A percentile compares a stretch with the other conserved stretches of the same genome.
Conservation (phyloP, 306 rosid species). For the Medicago arabica region DNA sequence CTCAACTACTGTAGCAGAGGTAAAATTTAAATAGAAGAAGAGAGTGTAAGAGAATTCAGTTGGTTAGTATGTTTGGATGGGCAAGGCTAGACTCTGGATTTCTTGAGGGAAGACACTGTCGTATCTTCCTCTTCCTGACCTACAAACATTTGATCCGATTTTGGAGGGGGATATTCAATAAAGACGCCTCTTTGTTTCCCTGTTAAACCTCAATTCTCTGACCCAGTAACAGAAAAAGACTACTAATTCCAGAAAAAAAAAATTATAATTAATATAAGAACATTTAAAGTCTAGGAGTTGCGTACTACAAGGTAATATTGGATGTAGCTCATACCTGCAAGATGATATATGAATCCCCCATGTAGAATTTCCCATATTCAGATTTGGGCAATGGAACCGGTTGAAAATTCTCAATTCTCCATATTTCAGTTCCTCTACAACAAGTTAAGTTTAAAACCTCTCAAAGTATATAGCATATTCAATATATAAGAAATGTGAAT, state of each 20-base stretch:
- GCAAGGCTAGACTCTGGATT: neutral
- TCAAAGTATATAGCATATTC: constrained; percentile 34
- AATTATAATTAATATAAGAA: neutral
- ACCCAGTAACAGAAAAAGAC: constrained; percentile 7
- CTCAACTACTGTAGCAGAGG: constrained; percentile 9
- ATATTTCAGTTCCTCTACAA: constrained; percentile 89
- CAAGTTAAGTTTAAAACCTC: constrained; percentile 66
- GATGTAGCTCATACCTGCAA: constrained; percentile 70
- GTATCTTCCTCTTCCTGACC: constrained; percentile 7
- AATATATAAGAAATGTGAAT: constrained; percentile 34
- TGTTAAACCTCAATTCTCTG: constrained; percentile 10
- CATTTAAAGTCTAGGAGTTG: neutral
- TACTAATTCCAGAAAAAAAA: neutral
- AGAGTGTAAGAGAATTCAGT: neutral
- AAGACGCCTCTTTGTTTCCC: neutral
- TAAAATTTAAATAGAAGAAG: constrained; percentile 1
- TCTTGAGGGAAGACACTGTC: neutral
- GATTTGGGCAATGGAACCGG: constrained; percentile 91
- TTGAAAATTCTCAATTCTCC: constrained; percentile 96
- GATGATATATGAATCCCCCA: constrained; percentile 88
- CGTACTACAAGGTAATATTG: constrained; percentile 10
- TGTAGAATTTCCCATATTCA: constrained; percentile 89
- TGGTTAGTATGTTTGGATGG: constrained; percentile 15
- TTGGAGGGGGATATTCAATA: constrained; percentile 17
- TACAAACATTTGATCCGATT: neutral